These are phyloP conservation scores for Candida buenavistaensis DNA, from an alignment of 1,139 yeast species.

Conservation along the genomic window DNA sequence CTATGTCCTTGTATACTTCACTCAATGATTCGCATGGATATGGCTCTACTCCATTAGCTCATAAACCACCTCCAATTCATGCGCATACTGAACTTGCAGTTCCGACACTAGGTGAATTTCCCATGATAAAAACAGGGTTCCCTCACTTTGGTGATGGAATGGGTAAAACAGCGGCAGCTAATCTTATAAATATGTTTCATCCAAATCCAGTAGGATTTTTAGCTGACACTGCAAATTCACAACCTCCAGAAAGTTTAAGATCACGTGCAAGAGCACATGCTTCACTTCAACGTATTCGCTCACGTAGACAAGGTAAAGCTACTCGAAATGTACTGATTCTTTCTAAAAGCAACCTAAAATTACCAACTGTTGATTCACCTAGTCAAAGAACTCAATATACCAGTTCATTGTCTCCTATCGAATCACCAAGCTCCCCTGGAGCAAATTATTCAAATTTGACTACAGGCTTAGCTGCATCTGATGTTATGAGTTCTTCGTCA, in stretches of 20 bases:
- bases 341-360: conserved; percentile 21
- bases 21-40: conserved; percentile 30
- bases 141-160: conserved; percentile 9
- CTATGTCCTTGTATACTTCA: conserved; percentile 50
- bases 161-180: background rate
- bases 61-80: conserved; percentile 21
- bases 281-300: conserved; percentile 61
- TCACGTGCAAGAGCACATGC: conserved; percentile 69
- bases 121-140: conserved; percentile 27
- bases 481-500: conserved; percentile 7
- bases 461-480: conserved; percentile 10
- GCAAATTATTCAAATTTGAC: conserved; percentile 16
- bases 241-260: conserved; percentile 27
- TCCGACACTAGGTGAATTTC: conserved; percentile 48
- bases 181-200: conserved; percentile 7
- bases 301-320: conserved; percentile 56
- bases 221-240: conserved; percentile 27
- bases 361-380: conserved; percentile 24
- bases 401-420: conserved; percentile 17
- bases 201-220: conserved; percentile 21
- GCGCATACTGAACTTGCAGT: conserved; percentile 31
- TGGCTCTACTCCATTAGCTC: conserved; percentile 14
- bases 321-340: conserved; percentile 32
- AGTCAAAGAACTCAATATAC: conserved; percentile 3
- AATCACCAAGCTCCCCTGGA: conserved; percentile 19